Base-by-base conservation (phyloP, 495 filamentous ascomycete species). In the Letharia columbiana region DNA sequence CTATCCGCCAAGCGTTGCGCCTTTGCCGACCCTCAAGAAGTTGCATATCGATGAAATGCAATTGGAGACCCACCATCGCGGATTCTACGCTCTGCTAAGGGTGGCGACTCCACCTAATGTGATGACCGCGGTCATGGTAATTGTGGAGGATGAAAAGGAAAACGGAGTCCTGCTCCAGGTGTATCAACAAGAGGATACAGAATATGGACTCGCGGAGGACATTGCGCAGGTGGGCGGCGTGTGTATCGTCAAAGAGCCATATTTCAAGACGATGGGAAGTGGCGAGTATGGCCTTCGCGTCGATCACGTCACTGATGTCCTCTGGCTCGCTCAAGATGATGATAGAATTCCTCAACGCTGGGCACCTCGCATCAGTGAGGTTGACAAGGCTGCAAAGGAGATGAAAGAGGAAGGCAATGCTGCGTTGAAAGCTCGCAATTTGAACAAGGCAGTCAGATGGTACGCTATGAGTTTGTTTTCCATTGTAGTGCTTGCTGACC, bases 231-330 rank as follows among this genome's bases (percentile, higher is more conserved):
- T 71, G 23, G 76, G 76, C 6, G 71, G 59, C 2, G 71, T 82
- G 4, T 63, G 79, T 2, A 61, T 81, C 20, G 65, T 85, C 66
- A 85, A 84, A 69, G 83, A 85, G 65, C 82, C 83, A 4, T 85
- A 80, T 68, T 72, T 80, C 59, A 81, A 80, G 61, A 47, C 70
- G 0, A 77, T 70, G 61, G 68, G 67, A 4, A 68, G 78, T 62
- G 78, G 78, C 4, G 58, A 67, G 4, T 80, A 76, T 69, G 74
- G 71, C 4, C 65, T 85, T 20, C 75, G 81, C 13, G 80, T 84
- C 15, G 83, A 85, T 62, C 83, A 86, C 75, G 69, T 79, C 20
- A 79, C 76, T 15, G 81, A 84, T 65, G 62, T 84, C 31, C 68
- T 73, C 6, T 70, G 74, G 62, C 45, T 81, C 18, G 66, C 74